Percentiles rank a stretch among this genome's conserved stretches.
These are phyloP conservation scores for Fusarium clavum DNA, from an alignment of 2,329 filamentous ascomycete species.

Conservation along the genomic window DNA sequence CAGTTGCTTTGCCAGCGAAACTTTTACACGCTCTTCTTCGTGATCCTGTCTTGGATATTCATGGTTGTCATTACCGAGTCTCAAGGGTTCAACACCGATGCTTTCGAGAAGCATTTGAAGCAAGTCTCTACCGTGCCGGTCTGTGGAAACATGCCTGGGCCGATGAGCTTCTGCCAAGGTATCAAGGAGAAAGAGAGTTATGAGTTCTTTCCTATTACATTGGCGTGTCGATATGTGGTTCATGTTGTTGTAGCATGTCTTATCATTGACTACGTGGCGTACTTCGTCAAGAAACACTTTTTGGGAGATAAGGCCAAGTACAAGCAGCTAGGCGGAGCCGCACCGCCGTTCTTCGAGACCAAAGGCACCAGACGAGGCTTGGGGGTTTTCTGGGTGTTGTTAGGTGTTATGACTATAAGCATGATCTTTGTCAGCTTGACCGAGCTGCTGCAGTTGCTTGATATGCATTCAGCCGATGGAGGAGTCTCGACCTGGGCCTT, in stretches of 20 bases:
- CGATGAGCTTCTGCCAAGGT: conserved; percentile 7
- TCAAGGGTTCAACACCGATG: not conserved
- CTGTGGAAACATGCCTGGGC: not conserved
- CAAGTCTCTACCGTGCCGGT: not conserved
- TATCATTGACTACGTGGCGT: not conserved
- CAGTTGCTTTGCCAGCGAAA: not conserved
- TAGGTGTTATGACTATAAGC: accelerated
- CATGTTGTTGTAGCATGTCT: not conserved
- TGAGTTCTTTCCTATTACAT: not conserved
- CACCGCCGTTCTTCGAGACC: not conserved
- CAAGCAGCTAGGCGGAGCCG: not conserved
- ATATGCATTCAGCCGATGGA: not conserved
- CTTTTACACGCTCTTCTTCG: not conserved
- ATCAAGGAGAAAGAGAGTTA: conserved; percentile 5
- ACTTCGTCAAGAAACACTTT: not conserved
- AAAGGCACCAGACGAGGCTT: not conserved
- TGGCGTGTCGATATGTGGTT: not conserved
- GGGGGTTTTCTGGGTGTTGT: not conserved
- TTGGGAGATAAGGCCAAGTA: not conserved
- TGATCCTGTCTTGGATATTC: not conserved
- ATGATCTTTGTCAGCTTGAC: not conserved
- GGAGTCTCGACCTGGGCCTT: not conserved
- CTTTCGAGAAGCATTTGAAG: not conserved
- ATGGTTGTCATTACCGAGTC: not conserved
- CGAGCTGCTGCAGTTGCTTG: not conserved